These are phyloP conservation scores for Sodiomyces alkalinus DNA, from an alignment of 2,329 filamentous ascomycete species.

Conservation along the genomic window DNA sequence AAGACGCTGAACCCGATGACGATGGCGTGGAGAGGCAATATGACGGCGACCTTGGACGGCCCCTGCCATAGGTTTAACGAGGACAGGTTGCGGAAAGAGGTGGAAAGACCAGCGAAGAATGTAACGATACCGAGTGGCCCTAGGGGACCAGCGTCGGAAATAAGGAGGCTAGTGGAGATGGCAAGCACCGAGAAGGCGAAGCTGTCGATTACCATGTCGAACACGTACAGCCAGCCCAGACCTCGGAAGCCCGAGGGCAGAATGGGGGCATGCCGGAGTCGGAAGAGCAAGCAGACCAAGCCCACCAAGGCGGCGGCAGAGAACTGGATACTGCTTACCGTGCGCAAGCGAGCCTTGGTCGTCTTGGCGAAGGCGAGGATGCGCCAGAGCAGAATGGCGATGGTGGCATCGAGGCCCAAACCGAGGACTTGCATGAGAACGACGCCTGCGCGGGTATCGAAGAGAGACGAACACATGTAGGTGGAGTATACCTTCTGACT, in stretches of 20 bases:
- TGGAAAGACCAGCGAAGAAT: conserved; percentile 23
- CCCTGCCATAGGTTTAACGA: conserved; percentile 30
- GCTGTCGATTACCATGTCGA: conserved; percentile 33
- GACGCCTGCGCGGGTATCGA: conserved; percentile 22
- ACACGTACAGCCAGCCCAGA: conserved; percentile 28
- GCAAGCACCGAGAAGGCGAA: conserved; percentile 26
- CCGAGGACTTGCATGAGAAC: conserved; percentile 27
- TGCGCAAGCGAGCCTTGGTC: conserved; percentile 28
- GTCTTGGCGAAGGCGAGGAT: conserved; percentile 35
- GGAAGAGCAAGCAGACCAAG: conserved; percentile 8
- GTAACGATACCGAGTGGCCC: conserved; percentile 26
- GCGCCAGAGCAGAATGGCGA: conserved; percentile 34
- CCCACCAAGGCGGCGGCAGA: conserved; percentile 14
- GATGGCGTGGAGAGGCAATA: conserved; percentile 23
- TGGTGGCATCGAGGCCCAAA: conserved; percentile 28
- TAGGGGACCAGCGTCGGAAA: conserved; percentile 29
- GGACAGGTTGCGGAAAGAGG: conserved; percentile 19
- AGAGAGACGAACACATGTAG: conserved; percentile 31
- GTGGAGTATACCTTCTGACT: conserved; percentile 27
- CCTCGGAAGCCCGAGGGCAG: conserved; percentile 12
- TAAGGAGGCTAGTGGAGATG: conserved; percentile 28
- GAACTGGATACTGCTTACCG: conserved; percentile 25
- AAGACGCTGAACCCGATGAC: conserved; percentile 26
- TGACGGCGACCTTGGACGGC: conserved; percentile 17
- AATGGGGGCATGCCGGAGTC: conserved; percentile 6